These are phyloP conservation scores for Sporothrix phasma DNA, from an alignment of 2,329 filamentous ascomycete genomes.

Conservation along the genomic window DNA sequence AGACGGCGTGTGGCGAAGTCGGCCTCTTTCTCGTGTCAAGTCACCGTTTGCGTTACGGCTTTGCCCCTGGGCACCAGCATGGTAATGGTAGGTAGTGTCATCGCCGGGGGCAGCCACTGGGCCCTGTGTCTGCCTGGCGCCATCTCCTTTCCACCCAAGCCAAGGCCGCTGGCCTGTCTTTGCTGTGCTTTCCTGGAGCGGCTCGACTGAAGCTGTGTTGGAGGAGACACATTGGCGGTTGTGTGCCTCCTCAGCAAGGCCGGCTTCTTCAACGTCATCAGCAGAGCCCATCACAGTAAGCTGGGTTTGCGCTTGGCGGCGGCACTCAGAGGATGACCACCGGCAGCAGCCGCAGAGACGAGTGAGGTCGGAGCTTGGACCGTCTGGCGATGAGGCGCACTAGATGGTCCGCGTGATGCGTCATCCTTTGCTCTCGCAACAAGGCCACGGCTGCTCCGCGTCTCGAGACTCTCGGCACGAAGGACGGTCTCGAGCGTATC, in stretches of 20 bases:
- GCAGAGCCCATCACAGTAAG: conserved; percentile 12
- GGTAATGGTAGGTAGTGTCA: conserved; percentile 20
- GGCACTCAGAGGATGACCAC: conserved; percentile 26
- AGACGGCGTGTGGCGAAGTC: conserved; percentile 13
- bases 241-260: background rate
- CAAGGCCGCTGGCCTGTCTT: background rate
- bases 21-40: conserved; percentile 20
- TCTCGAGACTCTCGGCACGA: conserved; percentile 39
- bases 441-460: conserved; percentile 16
- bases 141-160: conserved; percentile 9
- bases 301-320: conserved; percentile 26
- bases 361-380: conserved; percentile 22
- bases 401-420: background rate
- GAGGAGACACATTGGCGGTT: background rate
- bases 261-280: conserved; percentile 7
- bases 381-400: conserved; percentile 20
- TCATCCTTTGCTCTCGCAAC: background rate
- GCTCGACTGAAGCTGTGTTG: background rate
- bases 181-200: background rate
- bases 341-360: conserved; percentile 21
- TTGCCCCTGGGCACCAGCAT: conserved; percentile 20
- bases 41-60: conserved; percentile 25
- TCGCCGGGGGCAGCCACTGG: conserved; percentile 18
- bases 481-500: conserved; percentile 41
- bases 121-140: background rate